These are phyloP conservation scores for Leccinum obscurum DNA, from an alignment of 768 basidiomycete species.

Conservation along the genomic window DNA sequence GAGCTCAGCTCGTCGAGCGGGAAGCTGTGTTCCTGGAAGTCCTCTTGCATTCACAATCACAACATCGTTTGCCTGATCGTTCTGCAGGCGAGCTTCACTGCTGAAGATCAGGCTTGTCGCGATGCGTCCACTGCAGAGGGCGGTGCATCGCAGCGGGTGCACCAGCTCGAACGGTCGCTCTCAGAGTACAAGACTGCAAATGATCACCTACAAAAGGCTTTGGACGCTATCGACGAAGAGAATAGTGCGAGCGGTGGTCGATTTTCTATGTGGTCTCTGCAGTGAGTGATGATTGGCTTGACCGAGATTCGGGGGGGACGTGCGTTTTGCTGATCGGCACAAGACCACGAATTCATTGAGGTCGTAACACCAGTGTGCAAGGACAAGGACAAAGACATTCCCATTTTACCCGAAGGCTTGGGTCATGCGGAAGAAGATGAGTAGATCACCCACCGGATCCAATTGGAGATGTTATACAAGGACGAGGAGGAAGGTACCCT, in stretches of 20 bases:
- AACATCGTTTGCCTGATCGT: not conserved
- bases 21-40: slow-evolving; percentile 67
- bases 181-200: slow-evolving; percentile 55
- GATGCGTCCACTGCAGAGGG: slow-evolving; percentile 27
- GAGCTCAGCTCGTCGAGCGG: slow-evolving; percentile 47
- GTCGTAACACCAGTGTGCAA: no score
- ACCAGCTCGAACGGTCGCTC: slow-evolving; percentile 56
- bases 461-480: no score
- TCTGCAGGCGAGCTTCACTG: slow-evolving; percentile 58
- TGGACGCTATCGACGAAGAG: slow-evolving; percentile 47
- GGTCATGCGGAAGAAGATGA: no score
- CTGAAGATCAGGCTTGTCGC: slow-evolving; percentile 49
- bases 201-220: slow-evolving; percentile 43
- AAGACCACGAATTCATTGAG: no score
- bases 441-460: no score
- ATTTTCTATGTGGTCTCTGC: no score
- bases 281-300: no score
- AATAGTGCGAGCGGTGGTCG: slow-evolving; percentile 17
- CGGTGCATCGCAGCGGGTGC: slow-evolving; percentile 35
- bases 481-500: no score
- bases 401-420: no score
- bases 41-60: slow-evolving; percentile 42
- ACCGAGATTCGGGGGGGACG: no score
- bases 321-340: no score
- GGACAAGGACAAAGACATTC: no score